Evolutionary conservation across 805 yeast species (phyloP), one percentile per base, ranked within the genome.

Genomic region (Isabelozyma heimii): DNA sequence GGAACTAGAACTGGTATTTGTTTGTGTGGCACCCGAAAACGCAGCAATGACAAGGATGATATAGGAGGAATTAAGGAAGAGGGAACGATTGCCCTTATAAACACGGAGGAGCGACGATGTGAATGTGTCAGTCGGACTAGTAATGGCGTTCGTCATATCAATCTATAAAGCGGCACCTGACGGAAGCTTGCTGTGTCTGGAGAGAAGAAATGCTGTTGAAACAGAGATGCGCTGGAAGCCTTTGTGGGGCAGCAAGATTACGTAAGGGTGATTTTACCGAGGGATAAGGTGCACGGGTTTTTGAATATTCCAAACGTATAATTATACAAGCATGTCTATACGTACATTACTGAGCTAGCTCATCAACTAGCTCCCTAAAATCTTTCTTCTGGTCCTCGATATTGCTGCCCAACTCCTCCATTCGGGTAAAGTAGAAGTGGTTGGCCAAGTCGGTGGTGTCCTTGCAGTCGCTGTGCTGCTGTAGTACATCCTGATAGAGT

Each of bases 391-490:
- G 55, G 14, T 44, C 43, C 6, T 45, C 60, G 2, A 72, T 57
- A 12, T 46, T 51, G n/a, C 40, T 43, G 49, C 70, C 68, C 26
- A 73, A 56, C 46, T 72, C 74, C 3, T 55, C 60, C 4, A 73
- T 55, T 33, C 77, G 51, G 8, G 51, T 49, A 40, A 57, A 68
- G 53, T 72, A 73, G 24, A 61, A 57, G 9, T 45, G 38, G 51
- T 73, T 71, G 37, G 79, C 79, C 50, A 73, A 57, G 16, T 70
- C 73, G 1, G 73, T 72, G 16, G 79, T 72, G 46, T 57, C 64
- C 1, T 47, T 46, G 43, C 72, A 68, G 3, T 56, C 55, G 12
- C 45, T 46, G 48, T 66, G 56, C 41, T 52, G 50, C n/a, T 52
- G 52, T 24, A 72, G 54, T 40, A 72, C 49, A n/a, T 57, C 56